These are phyloP conservation scores for Zancudomyces culisetae DNA, from an alignment of 371 early-diverging fungal genomes.

Conservation along the genomic window DNA sequence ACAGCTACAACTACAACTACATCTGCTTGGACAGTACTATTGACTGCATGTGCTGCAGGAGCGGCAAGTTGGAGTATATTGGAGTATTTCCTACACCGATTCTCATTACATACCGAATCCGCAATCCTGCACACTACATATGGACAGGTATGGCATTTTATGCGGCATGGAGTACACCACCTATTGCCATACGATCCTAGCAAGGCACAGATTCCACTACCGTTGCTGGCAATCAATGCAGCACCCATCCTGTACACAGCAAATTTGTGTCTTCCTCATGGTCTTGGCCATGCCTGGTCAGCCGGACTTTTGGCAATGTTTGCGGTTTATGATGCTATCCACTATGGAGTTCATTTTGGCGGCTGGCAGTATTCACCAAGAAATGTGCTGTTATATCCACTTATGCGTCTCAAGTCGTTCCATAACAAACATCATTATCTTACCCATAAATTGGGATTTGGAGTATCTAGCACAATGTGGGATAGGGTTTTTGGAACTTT, in stretches of 20 bases:
- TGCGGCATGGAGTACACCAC: constrained; percentile 87
- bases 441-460: constrained; percentile 64
- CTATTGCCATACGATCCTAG: constrained; percentile 88
- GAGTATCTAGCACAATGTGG: constrained; percentile 84
- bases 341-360: constrained; percentile 88
- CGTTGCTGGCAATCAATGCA: constrained; percentile 30
- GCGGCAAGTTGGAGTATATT: constrained; percentile 59
- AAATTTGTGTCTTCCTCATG: constrained; percentile 17
- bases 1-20: no score
- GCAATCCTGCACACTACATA: constrained; percentile 57
- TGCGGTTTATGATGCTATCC: constrained; percentile 71
- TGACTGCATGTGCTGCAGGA: constrained; percentile 37
- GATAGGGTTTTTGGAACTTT: constrained; percentile 73
- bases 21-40: constrained; percentile 13
- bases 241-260: constrained; percentile 37
- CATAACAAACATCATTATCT: constrained; percentile 91
- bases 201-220: constrained; percentile 89
- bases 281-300: constrained; percentile 30
- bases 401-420: constrained; percentile 72
- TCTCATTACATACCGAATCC: constrained; percentile 78
- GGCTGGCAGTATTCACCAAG: no score
- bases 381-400: constrained; percentile 40
- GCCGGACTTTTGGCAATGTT: constrained; percentile 67
- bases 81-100: constrained; percentile 74
- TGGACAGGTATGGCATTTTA: constrained; percentile 58